phyloP scores from a whole-genome alignment of 345 rosid genomes.

The Atalantia buxifolia region DNA sequence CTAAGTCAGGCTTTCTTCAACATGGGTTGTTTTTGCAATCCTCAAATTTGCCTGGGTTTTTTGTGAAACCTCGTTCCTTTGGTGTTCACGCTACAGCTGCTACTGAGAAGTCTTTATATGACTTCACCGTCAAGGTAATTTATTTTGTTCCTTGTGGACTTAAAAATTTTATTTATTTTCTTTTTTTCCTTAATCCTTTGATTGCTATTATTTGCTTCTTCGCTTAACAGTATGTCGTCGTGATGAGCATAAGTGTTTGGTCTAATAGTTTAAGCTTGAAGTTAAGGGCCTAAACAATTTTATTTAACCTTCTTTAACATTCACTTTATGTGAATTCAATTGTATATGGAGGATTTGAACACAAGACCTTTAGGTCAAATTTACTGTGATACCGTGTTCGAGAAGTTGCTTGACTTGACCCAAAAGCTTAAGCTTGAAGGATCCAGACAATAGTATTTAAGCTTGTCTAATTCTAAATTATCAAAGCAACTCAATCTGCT shows the following conservation, averaged over 20 bases:
- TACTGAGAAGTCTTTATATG: conserved; percentile 62
- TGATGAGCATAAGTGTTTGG: too few species aligned
- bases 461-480: not conserved
- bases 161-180: not conserved
- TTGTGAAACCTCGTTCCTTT: conserved; percentile 34
- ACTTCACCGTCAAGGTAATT: conserved; percentile 75
- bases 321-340: too few species aligned
- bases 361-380: too few species aligned
- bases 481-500: not conserved
- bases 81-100: conserved; percentile 67
- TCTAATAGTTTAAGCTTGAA: too few species aligned
- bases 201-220: not conserved
- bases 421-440: too few species aligned
- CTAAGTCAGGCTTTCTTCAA: conserved; percentile 45
- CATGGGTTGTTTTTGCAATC: conserved; percentile 43
- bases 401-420: too few species aligned
- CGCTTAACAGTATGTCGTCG: not conserved
- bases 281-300: too few species aligned
- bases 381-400: too few species aligned
- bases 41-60: conserved; percentile 28
- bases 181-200: not conserved
- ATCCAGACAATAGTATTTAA: too few species aligned
- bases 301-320: too few species aligned
- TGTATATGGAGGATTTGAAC: too few species aligned
- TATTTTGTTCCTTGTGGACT: not conserved